Evolutionary conservation across 345 rosid species (phyloP), one percentile per base, ranked within the genome.

Genomic region (Durio zibethinus): DNA sequence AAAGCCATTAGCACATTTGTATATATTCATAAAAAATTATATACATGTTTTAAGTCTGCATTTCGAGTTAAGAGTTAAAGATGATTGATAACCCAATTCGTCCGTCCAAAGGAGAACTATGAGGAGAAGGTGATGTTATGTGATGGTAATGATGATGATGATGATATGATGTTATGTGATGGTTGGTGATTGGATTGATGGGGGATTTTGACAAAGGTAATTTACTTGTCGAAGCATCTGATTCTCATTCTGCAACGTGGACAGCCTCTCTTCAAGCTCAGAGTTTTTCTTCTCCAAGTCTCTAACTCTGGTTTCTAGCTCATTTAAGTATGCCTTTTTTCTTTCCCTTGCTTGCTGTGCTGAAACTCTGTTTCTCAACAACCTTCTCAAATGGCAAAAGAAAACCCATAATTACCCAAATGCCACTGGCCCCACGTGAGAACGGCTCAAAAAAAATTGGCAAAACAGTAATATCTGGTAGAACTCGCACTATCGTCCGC

Each of bases 291-390:
- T 91, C 88, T 92, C 97, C 88, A 94, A 86, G 76, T 92, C 95
- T n/a, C 84, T 86, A 70, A 90, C 97, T 88, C 87, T 92, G 7
- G 73, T 76, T 80, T 96, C 99, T 87, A 96, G 80, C 23, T 91
- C 98, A 69, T 7, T 84, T 89, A 96, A n/a, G n/a, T n/a, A n/a
- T n/a, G n/a, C 99, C 65, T 96, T 96, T 78, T 96, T 96, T 88
- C 98, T 91, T 79, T 96, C 99, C 85, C 99, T 92, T 52, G 98
- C 99, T 84, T 96, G 99, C 79, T 96, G 99, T 1, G 99, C 99
- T 38, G 99, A 96, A 25, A 96, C 99, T 91, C 99, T 91, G 82
- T 96, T 96, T 87, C 99, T 92, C 91, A 96, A 77, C 90, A 96
- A 89, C 94, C 99, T 96, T 77, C 10, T 56, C n/a, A 10, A 57